Conservation (phyloP, 495 filamentous ascomycete genomes). For the Pseudoneurospora amorphoporcata region DNA sequence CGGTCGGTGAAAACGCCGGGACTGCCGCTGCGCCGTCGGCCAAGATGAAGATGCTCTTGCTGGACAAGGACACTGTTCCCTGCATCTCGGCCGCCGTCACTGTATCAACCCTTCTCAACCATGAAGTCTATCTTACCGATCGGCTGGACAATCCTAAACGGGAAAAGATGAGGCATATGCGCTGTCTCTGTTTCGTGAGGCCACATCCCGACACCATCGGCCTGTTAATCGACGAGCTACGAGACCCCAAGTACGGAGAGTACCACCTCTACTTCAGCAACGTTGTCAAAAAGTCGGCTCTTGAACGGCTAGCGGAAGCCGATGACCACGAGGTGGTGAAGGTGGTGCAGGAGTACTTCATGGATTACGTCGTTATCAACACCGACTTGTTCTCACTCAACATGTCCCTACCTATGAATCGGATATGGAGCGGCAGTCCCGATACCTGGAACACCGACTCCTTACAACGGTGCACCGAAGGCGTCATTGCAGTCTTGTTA, state of each 20-base stretch:
- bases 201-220: constrained; percentile 88
- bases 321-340: constrained; percentile 96
- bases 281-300: constrained; percentile 88
- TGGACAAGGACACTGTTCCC: constrained; percentile 89
- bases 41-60: constrained; percentile 97
- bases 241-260: constrained; percentile 95
- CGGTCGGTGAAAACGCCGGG: constrained; percentile 60
- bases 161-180: constrained; percentile 96
- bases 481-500: constrained; percentile 68
- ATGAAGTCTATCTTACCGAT: constrained; percentile 96
- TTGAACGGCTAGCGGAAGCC: constrained; percentile 92
- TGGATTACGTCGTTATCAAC: constrained; percentile 90
- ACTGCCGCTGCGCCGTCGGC: constrained; percentile 55
- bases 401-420: constrained; percentile 60
- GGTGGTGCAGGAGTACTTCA: constrained; percentile 86
- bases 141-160: constrained; percentile 82
- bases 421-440: constrained; percentile 68
- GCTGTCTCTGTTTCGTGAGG: constrained; percentile 86
- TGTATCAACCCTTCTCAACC: constrained; percentile 88
- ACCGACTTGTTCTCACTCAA: constrained; percentile 83
- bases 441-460: constrained; percentile 88
- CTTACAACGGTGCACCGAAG: constrained; percentile 74
- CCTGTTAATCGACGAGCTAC: constrained; percentile 85
- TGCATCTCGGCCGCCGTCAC: constrained; percentile 93
- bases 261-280: constrained; percentile 97